Evolutionary conservation across 352 stramenopile genomes (phyloP), one percentile per base, ranked within the genome.

Genomic region (Phytophthora idaei): DNA sequence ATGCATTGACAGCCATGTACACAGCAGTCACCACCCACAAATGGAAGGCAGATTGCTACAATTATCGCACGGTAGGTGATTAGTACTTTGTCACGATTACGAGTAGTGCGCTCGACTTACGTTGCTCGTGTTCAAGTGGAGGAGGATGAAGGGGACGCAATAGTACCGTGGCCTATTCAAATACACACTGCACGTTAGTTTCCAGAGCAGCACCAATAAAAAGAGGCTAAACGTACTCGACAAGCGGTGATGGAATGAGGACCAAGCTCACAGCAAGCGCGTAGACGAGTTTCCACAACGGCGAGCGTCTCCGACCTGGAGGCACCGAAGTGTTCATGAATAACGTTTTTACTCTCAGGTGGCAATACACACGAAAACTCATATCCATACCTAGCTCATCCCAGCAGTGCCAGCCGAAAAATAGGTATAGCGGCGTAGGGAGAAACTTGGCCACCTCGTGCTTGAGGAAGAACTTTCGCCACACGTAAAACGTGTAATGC

Each of bases 401-500:
- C 71, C 73, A 92, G 62, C 78, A 85, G 14, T 70, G 70, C 86
- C 88, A 94, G 2, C 78, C 78, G 5, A 76, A 76, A 54, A 83
- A 88, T 0, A 93, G 44, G 39, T 96, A 96, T 9, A 90, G 39
- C 31, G 80, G 66, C 0, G 55, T 57, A 11, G 81, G 85, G 15
- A 90, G 57, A 34, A 90, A 92, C 64, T 93, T 94, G 52, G 80
- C 84, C 12, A 90, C 41, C 0, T 62, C 49, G 46, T 95, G 86
- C 45, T 89, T 90, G 4, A 87, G 73, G 52, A 94, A 96, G 47
- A 97, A 89, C 62, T 92, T 93, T 14, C 83, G 72, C 92, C 92
- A 98, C 21, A 97, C 39, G 73, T 98, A 97, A 59, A 98, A 98
- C 8, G 87, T 96, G 67, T 96, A 97, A 69, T 98, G 91, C 7